A percentile compares a stretch with the other conserved stretches of the same genome.
Evolutionary conservation across 441 rosid genomes (phyloP).

Genomic region (Pelargonium citronellum): DNA sequence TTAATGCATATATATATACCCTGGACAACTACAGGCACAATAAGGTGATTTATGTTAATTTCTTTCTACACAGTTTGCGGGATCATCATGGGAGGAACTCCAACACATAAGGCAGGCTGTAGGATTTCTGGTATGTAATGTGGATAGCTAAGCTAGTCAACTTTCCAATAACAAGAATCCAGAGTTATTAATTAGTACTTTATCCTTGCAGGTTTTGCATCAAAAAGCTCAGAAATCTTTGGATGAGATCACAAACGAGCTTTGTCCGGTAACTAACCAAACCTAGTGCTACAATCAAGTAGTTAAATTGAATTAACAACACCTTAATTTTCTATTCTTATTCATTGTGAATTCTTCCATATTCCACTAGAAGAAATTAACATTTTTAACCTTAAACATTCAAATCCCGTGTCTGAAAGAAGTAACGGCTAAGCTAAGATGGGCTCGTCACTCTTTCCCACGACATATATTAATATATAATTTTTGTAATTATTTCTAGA

Average conservation of each 20-base stretch:
- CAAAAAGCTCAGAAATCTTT: constrained; percentile 52
- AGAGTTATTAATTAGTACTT: neutral
- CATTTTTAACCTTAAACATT: no score
- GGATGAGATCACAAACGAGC: constrained; percentile 46
- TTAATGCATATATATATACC: neutral
- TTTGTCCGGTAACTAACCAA: constrained; percentile 48
- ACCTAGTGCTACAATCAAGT: constrained; percentile 8
- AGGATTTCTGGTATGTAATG: constrained; percentile 51
- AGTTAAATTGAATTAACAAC: neutral
- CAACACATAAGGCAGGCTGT: constrained; percentile 68
- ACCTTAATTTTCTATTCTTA: no score
- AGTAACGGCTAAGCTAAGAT: no score
- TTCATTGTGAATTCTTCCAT: no score
- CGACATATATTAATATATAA: neutral
- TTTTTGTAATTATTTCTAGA: neutral
- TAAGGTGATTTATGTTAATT: neutral
- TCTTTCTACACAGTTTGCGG: constrained; percentile 32
- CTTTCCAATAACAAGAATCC: neutral
- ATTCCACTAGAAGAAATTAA: neutral
- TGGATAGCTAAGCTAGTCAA: constrained; percentile 12
- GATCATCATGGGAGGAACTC: constrained; percentile 56
- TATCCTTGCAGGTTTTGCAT: constrained; percentile 46
- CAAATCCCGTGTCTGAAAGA: neutral
- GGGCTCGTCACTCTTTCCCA: neutral
- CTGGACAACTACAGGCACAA: neutral